Evolutionary conservation across 805 yeast species (phyloP).

Genomic region (Yamadazyma takamatsuzukensis): DNA sequence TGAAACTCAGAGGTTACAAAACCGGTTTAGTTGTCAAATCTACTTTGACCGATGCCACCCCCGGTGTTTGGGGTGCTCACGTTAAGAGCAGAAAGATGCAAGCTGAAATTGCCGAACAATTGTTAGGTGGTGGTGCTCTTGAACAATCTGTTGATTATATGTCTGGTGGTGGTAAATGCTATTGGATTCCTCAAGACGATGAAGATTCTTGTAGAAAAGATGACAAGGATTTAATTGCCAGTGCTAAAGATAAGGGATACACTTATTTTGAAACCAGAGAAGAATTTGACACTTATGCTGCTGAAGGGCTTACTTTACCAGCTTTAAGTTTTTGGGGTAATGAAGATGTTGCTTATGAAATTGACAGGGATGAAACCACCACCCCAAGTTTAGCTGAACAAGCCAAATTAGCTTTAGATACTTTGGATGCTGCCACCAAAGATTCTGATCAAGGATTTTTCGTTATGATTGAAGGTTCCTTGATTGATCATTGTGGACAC

Average conservation of each 20-base stretch:
- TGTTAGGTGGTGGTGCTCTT: conserved; percentile 67
- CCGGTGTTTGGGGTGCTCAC: conserved; percentile 85
- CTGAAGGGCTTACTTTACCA: conserved; percentile 70
- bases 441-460: conserved; percentile 81
- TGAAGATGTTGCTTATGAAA: conserved; percentile 77
- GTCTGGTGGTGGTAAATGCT: conserved; percentile 90
- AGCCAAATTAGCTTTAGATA: conserved; percentile 65
- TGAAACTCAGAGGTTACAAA: conserved; percentile 71
- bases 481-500: conserved; percentile 94
- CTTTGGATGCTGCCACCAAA: conserved; percentile 60
- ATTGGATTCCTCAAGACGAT: conserved; percentile 60
- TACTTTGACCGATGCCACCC: conserved; percentile 91
- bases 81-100: conserved; percentile 73
- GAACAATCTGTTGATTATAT: conserved; percentile 69
- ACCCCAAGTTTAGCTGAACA: conserved; percentile 77
- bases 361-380: conserved; percentile 63
- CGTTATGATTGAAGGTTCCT: conserved; percentile 79
- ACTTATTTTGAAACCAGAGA: conserved; percentile 55
- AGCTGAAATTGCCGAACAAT: conserved; percentile 83
- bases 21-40: conserved; percentile 95
- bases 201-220: conserved; percentile 63
- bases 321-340: conserved; percentile 72
- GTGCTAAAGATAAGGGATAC: conserved; percentile 52
- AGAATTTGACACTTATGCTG: conserved; percentile 50
- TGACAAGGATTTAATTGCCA: conserved; percentile 60